Conservation (phyloP, 352 stramenopile species). For the Phytopythium vexans region DNA sequence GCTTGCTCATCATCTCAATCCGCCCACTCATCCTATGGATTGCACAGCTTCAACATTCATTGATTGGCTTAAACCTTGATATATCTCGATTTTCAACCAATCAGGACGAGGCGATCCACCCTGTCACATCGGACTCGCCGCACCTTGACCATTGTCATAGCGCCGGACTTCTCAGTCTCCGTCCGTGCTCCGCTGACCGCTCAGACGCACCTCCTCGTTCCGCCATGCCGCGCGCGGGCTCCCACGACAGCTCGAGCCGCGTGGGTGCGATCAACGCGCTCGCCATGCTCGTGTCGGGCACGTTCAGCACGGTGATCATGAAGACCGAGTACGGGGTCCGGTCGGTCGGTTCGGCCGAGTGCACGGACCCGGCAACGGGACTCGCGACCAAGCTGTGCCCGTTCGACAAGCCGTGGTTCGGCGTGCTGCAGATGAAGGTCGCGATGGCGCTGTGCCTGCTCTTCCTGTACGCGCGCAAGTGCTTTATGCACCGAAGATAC, state of each 20-base stretch:
- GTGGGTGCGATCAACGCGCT: constrained; percentile 49
- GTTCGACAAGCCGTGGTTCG: constrained; percentile 87
- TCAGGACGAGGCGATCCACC: no score
- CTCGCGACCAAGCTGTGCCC: constrained; percentile 54
- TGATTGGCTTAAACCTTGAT: no score
- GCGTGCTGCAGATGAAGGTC: constrained; percentile 83
- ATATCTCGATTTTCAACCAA: no score
- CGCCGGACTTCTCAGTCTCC: no score
- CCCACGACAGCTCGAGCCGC: constrained; percentile 9
- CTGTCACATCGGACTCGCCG: no score
- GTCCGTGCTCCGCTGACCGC: not conserved
- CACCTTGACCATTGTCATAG: no score
- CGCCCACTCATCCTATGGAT: no score
- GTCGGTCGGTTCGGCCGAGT: constrained; percentile 44
- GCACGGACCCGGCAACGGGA: constrained; percentile 35
- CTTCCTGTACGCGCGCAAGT: constrained; percentile 68
- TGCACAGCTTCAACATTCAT: no score
- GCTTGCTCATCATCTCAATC: no score
- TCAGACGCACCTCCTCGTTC: not conserved
- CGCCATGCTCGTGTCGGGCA: constrained; percentile 78
- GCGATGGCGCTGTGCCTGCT: constrained; percentile 79
- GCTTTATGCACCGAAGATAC: constrained; percentile 48
- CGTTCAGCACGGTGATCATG: constrained; percentile 84
- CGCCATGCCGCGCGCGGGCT: not conserved
- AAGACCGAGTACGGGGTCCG: constrained; percentile 80